Percentiles rank a stretch among this genome's conserved stretches.
phyloP scores from a whole-genome alignment of 106 monocot species.

The Xerophyta viscosa region DNA sequence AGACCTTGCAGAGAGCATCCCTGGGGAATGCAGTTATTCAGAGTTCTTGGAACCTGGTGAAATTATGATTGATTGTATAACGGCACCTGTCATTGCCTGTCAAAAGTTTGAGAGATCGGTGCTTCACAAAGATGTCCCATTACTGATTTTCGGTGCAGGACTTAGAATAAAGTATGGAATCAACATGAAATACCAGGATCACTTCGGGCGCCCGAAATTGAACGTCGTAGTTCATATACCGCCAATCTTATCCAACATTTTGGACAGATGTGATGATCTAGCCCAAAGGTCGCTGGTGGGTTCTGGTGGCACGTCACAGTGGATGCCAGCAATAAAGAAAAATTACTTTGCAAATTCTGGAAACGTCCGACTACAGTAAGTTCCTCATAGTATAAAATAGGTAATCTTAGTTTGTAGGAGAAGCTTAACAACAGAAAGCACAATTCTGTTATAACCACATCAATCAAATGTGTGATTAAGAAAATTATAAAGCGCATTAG shows the following conservation, averaged over 20 bases:
- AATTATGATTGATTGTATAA: slow-evolving; percentile 37
- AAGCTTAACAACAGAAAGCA: no score
- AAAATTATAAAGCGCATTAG: no score
- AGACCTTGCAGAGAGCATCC: slow-evolving; percentile 33
- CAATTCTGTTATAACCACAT: no score
- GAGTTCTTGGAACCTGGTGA: slow-evolving; percentile 54
- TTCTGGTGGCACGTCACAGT: slow-evolving; percentile 59
- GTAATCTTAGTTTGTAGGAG: not conserved
- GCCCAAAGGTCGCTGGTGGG: slow-evolving; percentile 34
- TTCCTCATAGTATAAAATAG: slow-evolving; percentile 1
- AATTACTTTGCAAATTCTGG: slow-evolving; percentile 29
- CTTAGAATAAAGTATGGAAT: slow-evolving; percentile 64
- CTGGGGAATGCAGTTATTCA: slow-evolving; percentile 13
- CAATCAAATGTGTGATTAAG: no score
- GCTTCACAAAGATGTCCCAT: slow-evolving; percentile 37
- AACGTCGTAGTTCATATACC: slow-evolving; percentile 55
- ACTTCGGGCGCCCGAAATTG: slow-evolving; percentile 64
- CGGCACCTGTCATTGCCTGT: slow-evolving; percentile 12
- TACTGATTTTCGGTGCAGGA: slow-evolving; percentile 48
- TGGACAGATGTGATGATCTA: slow-evolving; percentile 53
- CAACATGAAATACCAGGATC: slow-evolving; percentile 53
- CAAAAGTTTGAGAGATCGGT: slow-evolving; percentile 26
- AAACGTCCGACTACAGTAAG: slow-evolving; percentile 68
- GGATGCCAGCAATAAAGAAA: slow-evolving; percentile 63
- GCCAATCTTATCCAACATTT: slow-evolving; percentile 37